These are phyloP conservation scores for Cyclostephanos tholiformis DNA, from an alignment of 108 stramenopile genomes.

Conservation along the genomic window DNA sequence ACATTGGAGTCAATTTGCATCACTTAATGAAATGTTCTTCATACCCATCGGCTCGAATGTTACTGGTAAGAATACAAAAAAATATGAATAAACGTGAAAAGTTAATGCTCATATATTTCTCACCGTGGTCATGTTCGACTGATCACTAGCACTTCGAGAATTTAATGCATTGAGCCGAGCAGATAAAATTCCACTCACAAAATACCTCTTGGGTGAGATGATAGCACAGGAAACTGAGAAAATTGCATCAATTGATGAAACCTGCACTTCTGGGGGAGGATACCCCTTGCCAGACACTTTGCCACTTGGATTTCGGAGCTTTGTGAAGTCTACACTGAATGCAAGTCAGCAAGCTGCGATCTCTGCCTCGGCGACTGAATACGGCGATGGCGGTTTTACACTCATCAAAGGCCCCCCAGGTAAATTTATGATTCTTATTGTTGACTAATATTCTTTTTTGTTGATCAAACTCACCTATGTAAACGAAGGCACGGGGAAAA, in stretches of 20 bases:
- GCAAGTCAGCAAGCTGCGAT: constrained; percentile 52
- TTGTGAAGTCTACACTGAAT: constrained; percentile 49
- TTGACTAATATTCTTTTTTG: not conserved
- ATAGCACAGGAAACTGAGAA: not conserved
- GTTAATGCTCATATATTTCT: not conserved
- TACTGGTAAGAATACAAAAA: constrained; percentile 38
- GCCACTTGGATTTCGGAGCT: constrained; percentile 50
- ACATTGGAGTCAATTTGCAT: constrained; percentile 42
- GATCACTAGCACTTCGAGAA: constrained; percentile 45
- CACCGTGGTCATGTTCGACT: not conserved
- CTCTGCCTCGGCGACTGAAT: constrained; percentile 42
- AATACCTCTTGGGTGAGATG: constrained; percentile 40
- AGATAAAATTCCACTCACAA: constrained; percentile 44
- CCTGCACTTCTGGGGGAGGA: constrained; percentile 34
- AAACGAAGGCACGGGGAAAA: constrained; percentile 72
- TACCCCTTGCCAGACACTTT: constrained; percentile 23
- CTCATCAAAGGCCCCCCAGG: constrained; percentile 72
- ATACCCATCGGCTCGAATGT: constrained; percentile 53
- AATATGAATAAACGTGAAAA: not conserved
- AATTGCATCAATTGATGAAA: not conserved
- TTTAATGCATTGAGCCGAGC: constrained; percentile 44
- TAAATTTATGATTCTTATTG: not conserved
- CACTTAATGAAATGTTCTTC: constrained; percentile 42
- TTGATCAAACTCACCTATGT: not conserved
- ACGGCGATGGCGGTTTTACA: constrained; percentile 55